Evolutionary conservation across 1,139 yeast genomes (phyloP), one percentile per base, ranked within the genome.

Genomic region (Zygosaccharomyces pseudobailii): DNA sequence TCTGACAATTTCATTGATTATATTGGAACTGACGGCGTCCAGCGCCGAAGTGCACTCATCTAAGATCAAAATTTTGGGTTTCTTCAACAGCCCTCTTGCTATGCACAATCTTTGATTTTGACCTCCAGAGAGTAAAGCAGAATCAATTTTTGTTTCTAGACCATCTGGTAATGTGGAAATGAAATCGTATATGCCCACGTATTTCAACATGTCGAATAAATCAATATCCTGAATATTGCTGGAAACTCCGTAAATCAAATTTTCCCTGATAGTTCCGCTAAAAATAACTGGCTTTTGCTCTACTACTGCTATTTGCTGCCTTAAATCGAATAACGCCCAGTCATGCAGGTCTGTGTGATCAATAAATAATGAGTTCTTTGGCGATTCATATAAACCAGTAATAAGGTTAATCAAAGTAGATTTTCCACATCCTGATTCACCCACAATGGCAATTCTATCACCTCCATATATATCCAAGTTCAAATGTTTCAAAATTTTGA

Each of bases 41-140:
- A 87, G 68, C 3, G 88, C 85, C 2, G 95, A 80, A 0, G 95
- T 86, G 52, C 88, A 84, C 60, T 87, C 96, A 65, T 87, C 96
- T 45, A 87, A 67, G 2, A 87, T 71, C 47, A 87, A 66, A 5
- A 87, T 65, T 42, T 73, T 72, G 0, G 95, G 89, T 42, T 73
- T 70, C 42, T 88, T 68, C 3, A 87, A 55, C 20, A 87, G 54
- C 0, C 94, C 89, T 51, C 96, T 75, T 0, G 87, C 90, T 51
- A 87, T 80, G 0, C 89, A 78, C 17, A 87, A 64, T 50, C 95
- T 69, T 62, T 87, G 95, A 6, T 84, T 74, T 63, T 87, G 96
- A 3, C 96, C 96, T 36, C 90, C 87, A 3, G 95, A 85, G 32
- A 86, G 65, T 46, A 79, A 59, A 1, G 78, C 67, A 19, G 78